phyloP scores from a whole-genome alignment of 108 stramenopile genomes.

The Chaetoceros muelleri region DNA sequence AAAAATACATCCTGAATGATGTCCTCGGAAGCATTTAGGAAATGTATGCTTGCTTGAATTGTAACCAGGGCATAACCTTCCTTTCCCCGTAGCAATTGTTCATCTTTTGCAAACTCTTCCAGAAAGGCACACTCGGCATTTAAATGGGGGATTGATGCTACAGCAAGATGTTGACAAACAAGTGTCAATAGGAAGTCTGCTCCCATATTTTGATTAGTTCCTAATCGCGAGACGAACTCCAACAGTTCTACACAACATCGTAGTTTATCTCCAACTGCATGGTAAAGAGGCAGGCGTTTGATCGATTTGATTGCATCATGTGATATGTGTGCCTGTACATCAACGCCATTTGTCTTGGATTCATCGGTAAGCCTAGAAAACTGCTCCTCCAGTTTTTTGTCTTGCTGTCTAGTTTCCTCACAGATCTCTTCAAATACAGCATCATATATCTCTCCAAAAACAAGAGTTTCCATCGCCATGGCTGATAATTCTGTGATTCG shows the following conservation, averaged over 20 bases:
- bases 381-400: slow-evolving; percentile 26
- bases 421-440: slow-evolving; percentile 46
- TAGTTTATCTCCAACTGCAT: slow-evolving; percentile 67
- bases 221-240: slow-evolving; percentile 35
- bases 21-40: slow-evolving; percentile 53
- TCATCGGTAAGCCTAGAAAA: not conserved
- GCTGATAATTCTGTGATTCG: slow-evolving; percentile 64
- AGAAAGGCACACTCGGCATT: slow-evolving; percentile 77
- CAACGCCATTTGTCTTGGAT: slow-evolving; percentile 3
- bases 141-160: slow-evolving; percentile 42
- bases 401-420: slow-evolving; percentile 26
- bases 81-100: slow-evolving; percentile 66
- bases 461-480: slow-evolving; percentile 58
- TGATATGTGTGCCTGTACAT: slow-evolving; percentile 16
- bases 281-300: slow-evolving; percentile 36
- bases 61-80: slow-evolving; percentile 84
- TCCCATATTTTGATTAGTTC: slow-evolving; percentile 30
- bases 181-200: slow-evolving; percentile 70
- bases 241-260: slow-evolving; percentile 54
- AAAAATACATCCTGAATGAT: slow-evolving; percentile 43
- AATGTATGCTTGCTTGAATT: slow-evolving; percentile 74
- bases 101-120: slow-evolving; percentile 83
- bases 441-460: slow-evolving; percentile 75
- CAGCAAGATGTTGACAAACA: slow-evolving; percentile 73
- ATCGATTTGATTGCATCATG: slow-evolving; percentile 44